phyloP scores from a whole-genome alignment of 805 yeast genomes.

The Cephaloascus fragrans region DNA sequence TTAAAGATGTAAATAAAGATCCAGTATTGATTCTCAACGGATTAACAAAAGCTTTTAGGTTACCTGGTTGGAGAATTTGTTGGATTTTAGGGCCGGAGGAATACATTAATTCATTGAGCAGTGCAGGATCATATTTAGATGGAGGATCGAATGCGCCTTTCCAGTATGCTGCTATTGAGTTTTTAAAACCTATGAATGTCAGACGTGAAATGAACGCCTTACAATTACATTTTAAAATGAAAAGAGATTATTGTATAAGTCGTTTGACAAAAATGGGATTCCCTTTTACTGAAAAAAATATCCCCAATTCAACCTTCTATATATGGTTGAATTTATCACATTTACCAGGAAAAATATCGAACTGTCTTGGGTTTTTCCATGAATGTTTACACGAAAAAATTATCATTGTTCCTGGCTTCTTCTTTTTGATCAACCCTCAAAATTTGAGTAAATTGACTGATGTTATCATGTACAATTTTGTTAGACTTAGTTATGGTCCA shows the following conservation, averaged over 20 bases:
- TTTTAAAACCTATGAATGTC: conserved; percentile 41
- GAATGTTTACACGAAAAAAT: conserved; percentile 52
- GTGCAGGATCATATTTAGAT: conserved; percentile 51
- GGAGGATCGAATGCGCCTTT: conserved; percentile 56
- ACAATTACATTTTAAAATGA: conserved; percentile 45
- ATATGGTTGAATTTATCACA: conserved; percentile 48
- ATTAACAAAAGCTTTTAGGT: conserved; percentile 48
- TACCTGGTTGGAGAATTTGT: conserved; percentile 58
- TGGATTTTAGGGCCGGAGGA: conserved; percentile 58
- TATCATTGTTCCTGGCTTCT: conserved; percentile 54
- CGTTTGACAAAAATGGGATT: conserved; percentile 47
- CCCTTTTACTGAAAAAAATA: conserved; percentile 27
- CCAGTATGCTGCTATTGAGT: conserved; percentile 49
- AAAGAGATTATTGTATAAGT: conserved; percentile 43
- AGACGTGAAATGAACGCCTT: conserved; percentile 45
- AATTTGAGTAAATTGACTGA: conserved; percentile 37
- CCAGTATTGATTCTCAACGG: conserved; percentile 55
- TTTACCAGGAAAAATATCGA: conserved; percentile 45
- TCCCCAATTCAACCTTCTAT: conserved; percentile 50
- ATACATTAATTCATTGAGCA: conserved; percentile 41
- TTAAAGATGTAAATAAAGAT: conserved; percentile 45
- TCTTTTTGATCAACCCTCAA: conserved; percentile 50
- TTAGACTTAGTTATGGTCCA: conserved; percentile 52
- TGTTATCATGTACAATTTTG: conserved; percentile 50
- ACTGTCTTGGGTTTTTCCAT: conserved; percentile 54